A percentile compares a stretch with the other conserved stretches of the same genome.
Conservation (phyloP, 805 yeast genomes). For the Brettanomyces anomalus region DNA sequence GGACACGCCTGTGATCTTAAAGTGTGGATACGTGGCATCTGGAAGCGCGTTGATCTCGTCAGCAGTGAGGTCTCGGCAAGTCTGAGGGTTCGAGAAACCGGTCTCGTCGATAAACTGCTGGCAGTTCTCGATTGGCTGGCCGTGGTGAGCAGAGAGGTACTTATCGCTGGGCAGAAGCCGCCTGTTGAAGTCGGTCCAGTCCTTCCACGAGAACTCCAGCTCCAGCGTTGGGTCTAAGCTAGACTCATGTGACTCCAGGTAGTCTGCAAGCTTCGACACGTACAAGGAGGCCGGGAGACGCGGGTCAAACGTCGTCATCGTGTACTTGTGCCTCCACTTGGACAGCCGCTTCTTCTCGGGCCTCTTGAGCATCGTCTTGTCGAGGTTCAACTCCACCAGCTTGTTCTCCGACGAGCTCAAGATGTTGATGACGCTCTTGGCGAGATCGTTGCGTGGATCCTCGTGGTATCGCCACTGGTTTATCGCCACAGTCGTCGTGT, state of each 20-base stretch:
- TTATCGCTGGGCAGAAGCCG: constrained; percentile 14
- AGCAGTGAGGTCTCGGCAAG: constrained; percentile 8
- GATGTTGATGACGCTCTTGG: background rate
- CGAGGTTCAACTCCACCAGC: background rate
- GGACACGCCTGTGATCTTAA: constrained; percentile 18
- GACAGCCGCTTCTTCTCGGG: background rate
- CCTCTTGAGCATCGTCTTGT: background rate
- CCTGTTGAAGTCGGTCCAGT: constrained; percentile 21
- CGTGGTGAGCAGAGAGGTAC: constrained; percentile 9
- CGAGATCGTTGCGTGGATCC: background rate
- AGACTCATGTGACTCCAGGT: constrained; percentile 1
- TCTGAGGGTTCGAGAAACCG: constrained; percentile 6
- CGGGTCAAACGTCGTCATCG: constrained; percentile 9
- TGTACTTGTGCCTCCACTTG: background rate
- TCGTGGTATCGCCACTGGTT: constrained; percentile 1
- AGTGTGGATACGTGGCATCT: constrained; percentile 13
- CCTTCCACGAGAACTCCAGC: constrained; percentile 23
- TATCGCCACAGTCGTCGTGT: background rate
- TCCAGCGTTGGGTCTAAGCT: constrained; percentile 8
- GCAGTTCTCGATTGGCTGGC: constrained; percentile 9
- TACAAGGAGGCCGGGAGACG: constrained; percentile 10
- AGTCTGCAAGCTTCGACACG: constrained; percentile 7
- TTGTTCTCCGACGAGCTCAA: background rate
- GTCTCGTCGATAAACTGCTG: constrained; percentile 13
- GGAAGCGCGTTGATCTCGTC: constrained; percentile 9